Evolutionary conservation across 2,329 filamentous ascomycete genomes (phyloP).

Genomic region (Diaporthe sp.): DNA sequence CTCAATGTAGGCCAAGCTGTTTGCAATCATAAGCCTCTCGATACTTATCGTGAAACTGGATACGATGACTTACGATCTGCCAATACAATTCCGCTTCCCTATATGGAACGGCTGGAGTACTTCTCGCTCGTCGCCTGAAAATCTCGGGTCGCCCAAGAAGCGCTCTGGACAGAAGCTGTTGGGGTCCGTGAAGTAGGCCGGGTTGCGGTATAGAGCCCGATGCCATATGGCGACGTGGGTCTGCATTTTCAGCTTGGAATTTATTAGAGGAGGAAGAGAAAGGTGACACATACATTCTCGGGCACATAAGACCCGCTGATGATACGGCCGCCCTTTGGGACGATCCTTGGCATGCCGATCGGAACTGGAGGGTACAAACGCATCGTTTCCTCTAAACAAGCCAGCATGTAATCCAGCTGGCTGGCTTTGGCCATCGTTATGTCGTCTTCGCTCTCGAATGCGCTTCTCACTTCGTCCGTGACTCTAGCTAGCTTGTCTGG

Average conservation of each 20-base stretch:
- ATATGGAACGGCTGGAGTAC: background rate
- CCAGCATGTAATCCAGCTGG: constrained; percentile 30
- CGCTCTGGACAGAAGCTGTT: background rate
- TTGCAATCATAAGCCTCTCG: background rate
- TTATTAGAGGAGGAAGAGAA: no score
- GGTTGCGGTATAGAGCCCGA: background rate
- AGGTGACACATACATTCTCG: background rate
- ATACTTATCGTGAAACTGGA: background rate
- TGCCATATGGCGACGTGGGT: background rate
- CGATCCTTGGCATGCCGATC: constrained; percentile 26
- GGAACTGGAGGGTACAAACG: constrained; percentile 34
- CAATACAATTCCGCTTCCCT: background rate
- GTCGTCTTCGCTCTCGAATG: constrained; percentile 16
- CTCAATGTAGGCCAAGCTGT: constrained; percentile 63
- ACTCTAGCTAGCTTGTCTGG: constrained; percentile 27
- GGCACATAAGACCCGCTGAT: background rate
- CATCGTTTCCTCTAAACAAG: constrained; percentile 26
- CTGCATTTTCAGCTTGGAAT: background rate
- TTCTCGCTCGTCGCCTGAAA: background rate
- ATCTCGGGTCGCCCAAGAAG: background rate
- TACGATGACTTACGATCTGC: constrained; percentile 2
- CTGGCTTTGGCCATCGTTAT: constrained; percentile 18
- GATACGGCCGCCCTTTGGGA: background rate
- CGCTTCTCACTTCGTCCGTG: constrained; percentile 18
- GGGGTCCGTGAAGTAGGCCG: background rate